These are phyloP conservation scores for Sungouiozyma intestinalis DNA, from an alignment of 805 yeast genomes.

Conservation along the genomic window DNA sequence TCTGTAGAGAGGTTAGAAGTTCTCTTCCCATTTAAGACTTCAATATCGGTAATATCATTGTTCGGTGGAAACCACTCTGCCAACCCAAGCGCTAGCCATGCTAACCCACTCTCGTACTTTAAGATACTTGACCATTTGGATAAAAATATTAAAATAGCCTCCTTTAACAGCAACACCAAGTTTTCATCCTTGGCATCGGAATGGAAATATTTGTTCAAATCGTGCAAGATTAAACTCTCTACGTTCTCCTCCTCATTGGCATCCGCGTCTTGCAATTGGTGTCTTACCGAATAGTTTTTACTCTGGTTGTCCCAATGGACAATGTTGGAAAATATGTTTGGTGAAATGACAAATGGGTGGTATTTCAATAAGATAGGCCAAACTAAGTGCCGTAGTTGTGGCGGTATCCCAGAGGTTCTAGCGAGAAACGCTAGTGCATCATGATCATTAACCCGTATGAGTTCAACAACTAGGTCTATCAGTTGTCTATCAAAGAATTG, in stretches of 20 bases:
- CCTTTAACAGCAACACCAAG: slow-evolving; percentile 45
- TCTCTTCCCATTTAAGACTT: slow-evolving; percentile 20
- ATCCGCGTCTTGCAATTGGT: slow-evolving; percentile 2
- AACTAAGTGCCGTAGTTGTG: slow-evolving; percentile 59
- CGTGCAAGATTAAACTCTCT: slow-evolving; percentile 39
- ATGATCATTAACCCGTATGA: slow-evolving; percentile 50
- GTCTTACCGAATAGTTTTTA: slow-evolving; percentile 8
- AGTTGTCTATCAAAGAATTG: slow-evolving; percentile 20
- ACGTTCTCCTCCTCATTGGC: slow-evolving; percentile 11
- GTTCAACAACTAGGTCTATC: slow-evolving; percentile 43
- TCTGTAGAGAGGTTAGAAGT: slow-evolving; percentile 6
- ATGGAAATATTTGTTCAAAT: slow-evolving; percentile 49
- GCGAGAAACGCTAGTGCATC: slow-evolving; percentile 72
- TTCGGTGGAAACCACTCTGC: slow-evolving; percentile 81
- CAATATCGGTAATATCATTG: slow-evolving; percentile 32
- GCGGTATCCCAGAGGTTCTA: slow-evolving; percentile 78
- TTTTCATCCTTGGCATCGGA: slow-evolving; percentile 34
- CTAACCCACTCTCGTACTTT: slow-evolving; percentile 69
- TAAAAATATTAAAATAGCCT: slow-evolving; percentile 52
- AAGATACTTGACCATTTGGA: slow-evolving; percentile 70
- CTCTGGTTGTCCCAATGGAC: slow-evolving; percentile 16
- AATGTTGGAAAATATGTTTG: slow-evolving; percentile 56
- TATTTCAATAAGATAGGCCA: slow-evolving; percentile 78
- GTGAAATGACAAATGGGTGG: slow-evolving; percentile 77
- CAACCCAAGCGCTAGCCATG: slow-evolving; percentile 81